Conservation (phyloP, 148 eudicot genomes). For the Fallopia convolvulus region DNA sequence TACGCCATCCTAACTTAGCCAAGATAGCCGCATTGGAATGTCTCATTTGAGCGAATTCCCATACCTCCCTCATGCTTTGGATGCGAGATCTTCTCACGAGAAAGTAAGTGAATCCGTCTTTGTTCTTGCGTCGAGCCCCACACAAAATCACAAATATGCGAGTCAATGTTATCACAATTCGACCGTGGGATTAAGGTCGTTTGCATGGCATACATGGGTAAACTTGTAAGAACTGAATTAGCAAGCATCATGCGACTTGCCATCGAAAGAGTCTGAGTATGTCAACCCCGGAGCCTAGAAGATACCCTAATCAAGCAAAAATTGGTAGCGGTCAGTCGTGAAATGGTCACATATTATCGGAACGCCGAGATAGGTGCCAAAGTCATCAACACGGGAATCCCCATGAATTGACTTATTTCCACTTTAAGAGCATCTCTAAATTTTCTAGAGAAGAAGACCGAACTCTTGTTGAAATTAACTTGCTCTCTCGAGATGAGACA, state of each 20-base stretch:
- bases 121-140: background rate
- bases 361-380: background rate
- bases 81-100: background rate
- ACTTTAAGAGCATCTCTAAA: no score
- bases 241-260: background rate
- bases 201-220: background rate
- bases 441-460: no score
- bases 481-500: no score
- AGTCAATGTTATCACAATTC: background rate
- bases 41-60: background rate
- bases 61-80: background rate
- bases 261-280: no score
- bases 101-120: background rate
- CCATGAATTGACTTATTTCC: no score
- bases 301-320: background rate
- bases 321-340: background rate
- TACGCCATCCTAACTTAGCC: background rate
- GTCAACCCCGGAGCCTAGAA: background rate
- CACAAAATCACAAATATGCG: no score
- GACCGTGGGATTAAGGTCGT: background rate
- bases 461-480: no score
- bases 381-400: background rate
- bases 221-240: background rate
- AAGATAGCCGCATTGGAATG: background rate
- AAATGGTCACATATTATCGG: background rate